Base-by-base conservation (phyloP, 1,284 basidiomycete genomes). In the Pseudozyma sp. region DNA sequence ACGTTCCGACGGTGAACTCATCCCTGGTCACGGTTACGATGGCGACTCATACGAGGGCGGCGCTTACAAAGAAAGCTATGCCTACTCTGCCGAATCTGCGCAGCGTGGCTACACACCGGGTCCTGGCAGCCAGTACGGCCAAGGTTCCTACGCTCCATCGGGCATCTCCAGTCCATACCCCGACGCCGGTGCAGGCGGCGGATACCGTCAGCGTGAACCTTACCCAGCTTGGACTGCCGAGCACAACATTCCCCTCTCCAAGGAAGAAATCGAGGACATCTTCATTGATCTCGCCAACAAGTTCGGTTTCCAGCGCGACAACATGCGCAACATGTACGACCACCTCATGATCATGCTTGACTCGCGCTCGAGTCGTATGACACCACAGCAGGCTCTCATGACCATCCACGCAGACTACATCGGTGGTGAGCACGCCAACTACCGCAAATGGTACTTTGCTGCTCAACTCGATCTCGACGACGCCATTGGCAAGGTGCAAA, bases 371-470 rank as follows among this genome's bases (percentile, higher is more conserved):
- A 79, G 81, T 64, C 91, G 97, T 56, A 99, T 99, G 96, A 92
- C 94, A 2, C 95, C 97, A 10, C 93, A 94, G 85, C 94, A 97
- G 85, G 96, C 96, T 3, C 71, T 85, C 51, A 1, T 89, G 97
- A 98, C 96, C 0, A 89, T 99, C 8, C 96, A 99, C 85, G 95
- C 96, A 69, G 96, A 99, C 86, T 99, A 98, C 86, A 98, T 99
- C 84, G 97, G 97, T 53, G 96, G 97, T 5, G 93, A 85, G 73
- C 85, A 85, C 59, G 84, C 83, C 45, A 85, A 85, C 70, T 85
- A 85, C 77, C 83, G 84, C 51, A 85, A 84, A 78, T 99, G 97
- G 96, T 99, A 99, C 88, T 99, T 99, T 87, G 97, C 96, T 18
- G 95, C 96, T 25, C 96, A 99, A 86, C 92, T 99, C 71, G 95